Evolutionary conservation across 805 yeast genomes (phyloP), one percentile per base, ranked within the genome.

Genomic region (Lachancea sp.): DNA sequence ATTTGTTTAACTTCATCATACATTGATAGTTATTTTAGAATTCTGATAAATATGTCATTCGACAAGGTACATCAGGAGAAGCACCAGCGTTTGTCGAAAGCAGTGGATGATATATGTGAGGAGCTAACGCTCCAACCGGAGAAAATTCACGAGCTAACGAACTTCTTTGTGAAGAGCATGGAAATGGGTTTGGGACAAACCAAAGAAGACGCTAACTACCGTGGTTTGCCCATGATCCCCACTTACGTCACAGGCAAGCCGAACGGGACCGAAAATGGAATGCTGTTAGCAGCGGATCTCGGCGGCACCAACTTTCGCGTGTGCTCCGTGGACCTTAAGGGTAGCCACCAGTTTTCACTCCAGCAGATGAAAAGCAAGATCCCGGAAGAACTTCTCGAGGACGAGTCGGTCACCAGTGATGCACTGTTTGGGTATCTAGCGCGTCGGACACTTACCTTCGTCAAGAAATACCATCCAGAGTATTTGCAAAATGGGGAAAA

Each of bases 291-390:
- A 40, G 95, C 92, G 4, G 97, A 90, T 58, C 71, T 90, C 39
- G 98, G 98, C 47, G 97, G 97, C 37, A 89, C 97, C 43, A 89
- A 92, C 62, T 87, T 90, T 66, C 74, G 98, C 55, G 96, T 92
- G 19, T 88, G 97, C 59, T 87, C 96, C 2, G 89, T 90, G 22
- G 61, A 71, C 26, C 71, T 90, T 52, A 69, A 72, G 36, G 94
- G 94, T 39, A 80, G 80, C 55, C 86, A 84, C 50, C 80, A 90
- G n/a, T 88, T 81, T 61, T 69, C 73, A 18, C 65, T 89, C 45
- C 75, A 77, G 49, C 96, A 90, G 60, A 66, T 78, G 37, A 89
- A 90, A 63, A 72, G 72, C 46, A 81, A 80, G 43, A 83, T 92
- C 32, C 96, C 97, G 2, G 70, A 72, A 19, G 88, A 80, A 37